phyloP scores from a whole-genome alignment of 192 early-diverging fungal genomes.

The Jimgerdemannia lactiflua region DNA sequence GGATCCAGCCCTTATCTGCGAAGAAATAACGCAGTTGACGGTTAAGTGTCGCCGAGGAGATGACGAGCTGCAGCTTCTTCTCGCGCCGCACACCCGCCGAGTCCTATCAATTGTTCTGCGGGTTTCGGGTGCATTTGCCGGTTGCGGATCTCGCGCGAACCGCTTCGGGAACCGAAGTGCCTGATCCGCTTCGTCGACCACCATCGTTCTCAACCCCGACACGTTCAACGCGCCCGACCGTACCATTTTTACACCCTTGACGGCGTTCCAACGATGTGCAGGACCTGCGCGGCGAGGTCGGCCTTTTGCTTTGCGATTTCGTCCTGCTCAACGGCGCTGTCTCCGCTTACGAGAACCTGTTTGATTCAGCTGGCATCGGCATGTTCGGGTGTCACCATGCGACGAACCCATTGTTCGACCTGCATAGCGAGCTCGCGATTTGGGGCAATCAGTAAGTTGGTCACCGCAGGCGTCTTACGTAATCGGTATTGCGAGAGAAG shows the following conservation, averaged over 20 bases:
- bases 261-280: slow-evolving; percentile 41
- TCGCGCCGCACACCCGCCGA: slow-evolving; percentile 12
- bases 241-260: slow-evolving; percentile 24
- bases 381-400: slow-evolving; percentile 19
- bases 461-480: not conserved
- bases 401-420: slow-evolving; percentile 37
- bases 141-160: slow-evolving; percentile 35
- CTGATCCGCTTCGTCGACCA: slow-evolving; percentile 56
- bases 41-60: slow-evolving; percentile 73
- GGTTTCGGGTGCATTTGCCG: slow-evolving; percentile 44
- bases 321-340: not conserved
- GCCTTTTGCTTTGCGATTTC: slow-evolving; percentile 5
- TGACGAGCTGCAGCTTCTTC: slow-evolving; percentile 45
- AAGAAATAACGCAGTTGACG: slow-evolving; percentile 55
- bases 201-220: slow-evolving; percentile 28
- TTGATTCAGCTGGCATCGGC: not conserved
- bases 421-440: slow-evolving; percentile 15
- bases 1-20: slow-evolving; percentile 33
- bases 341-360: not conserved
- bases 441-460: not conserved
- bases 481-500: slow-evolving; percentile 32
- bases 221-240: slow-evolving; percentile 26
- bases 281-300: slow-evolving; percentile 5
- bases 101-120: slow-evolving; percentile 32
- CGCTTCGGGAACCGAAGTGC: slow-evolving; percentile 47